Base-by-base conservation (phyloP, 1,284 basidiomycete genomes). In the Mycena sp. region DNA sequence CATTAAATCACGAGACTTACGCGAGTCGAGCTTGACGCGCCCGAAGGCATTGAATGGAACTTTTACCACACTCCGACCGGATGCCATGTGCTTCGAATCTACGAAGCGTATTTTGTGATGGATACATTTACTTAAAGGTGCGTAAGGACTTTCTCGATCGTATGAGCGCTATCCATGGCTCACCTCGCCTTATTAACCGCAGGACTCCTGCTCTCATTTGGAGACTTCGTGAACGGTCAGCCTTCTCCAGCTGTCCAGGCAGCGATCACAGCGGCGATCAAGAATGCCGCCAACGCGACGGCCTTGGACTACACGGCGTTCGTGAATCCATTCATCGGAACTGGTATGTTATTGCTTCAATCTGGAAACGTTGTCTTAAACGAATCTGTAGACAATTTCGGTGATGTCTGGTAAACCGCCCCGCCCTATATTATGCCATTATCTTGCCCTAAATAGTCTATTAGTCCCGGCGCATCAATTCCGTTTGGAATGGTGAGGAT, bases 311-410 rank as follows among this genome's bases (percentile, higher is more conserved):
- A 87, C 70, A 88, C 88, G 2, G 77, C 82, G 43, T 89, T 90
- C 65, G 88, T 90, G 19, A 90, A 90, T 68, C 86, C 87, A 6
- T 90, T 88, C 76, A 89, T 90, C 69, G 88, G 88, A 17, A 89
- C 87, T 57, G 84, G 85, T 85, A 65, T 40, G 73, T 54, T 40
- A 45, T 23, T 38, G 23, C 9, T 32, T 55, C 1, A 5, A 43
- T 21, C 19, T 19, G 29, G 25, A 12, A 19, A 45, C 3, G 51
- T 32, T 38, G 30, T 41, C 21, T 37, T 61, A 29, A 54, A 38
- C 21, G 19, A 54, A 38, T 25, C 19, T 41, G 16, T 58, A 82
- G 87, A 87, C 70, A 87, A 89, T 71, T 82, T 80, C 66, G 88
- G 88, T 32, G 87, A 90, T 81, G 88, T 90, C 38, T 90, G 87